phyloP scores from a whole-genome alignment of 192 early-diverging fungal species.

The Podila horticola region DNA sequence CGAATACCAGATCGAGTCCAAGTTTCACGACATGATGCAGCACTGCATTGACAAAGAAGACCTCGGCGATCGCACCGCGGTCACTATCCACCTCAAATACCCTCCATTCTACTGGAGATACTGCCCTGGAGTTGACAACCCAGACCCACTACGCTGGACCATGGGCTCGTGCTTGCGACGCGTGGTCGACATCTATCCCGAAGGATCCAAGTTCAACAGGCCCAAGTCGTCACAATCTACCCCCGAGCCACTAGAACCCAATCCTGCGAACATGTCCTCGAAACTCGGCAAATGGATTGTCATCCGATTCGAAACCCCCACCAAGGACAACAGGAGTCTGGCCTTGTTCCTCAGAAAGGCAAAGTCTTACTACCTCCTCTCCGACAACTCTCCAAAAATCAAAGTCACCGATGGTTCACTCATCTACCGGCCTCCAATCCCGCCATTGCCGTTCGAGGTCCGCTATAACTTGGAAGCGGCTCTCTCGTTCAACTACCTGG shows the following conservation, averaged over 20 bases:
- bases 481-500: slow-evolving; percentile 48
- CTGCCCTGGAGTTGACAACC: slow-evolving; percentile 16
- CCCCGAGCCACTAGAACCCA: slow-evolving; percentile 31
- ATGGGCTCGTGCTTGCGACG: slow-evolving; percentile 32
- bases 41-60: slow-evolving; percentile 27
- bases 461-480: slow-evolving; percentile 60
- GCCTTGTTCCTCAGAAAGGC: slow-evolving; percentile 26
- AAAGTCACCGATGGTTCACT: not conserved
- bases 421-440: slow-evolving; percentile 15
- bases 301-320: slow-evolving; percentile 28
- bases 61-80: not conserved
- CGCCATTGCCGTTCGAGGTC: slow-evolving; percentile 46
- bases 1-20: slow-evolving; percentile 39
- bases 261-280: slow-evolving; percentile 22
- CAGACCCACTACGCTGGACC: slow-evolving; percentile 18
- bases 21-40: slow-evolving; percentile 37
- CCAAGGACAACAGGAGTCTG: not conserved
- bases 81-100: slow-evolving; percentile 54
- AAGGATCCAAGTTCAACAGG: slow-evolving; percentile 4
- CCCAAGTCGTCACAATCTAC: not conserved
- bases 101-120: slow-evolving; percentile 54
- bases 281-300: slow-evolving; percentile 60
- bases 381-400: not conserved
- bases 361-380: slow-evolving; percentile 47
- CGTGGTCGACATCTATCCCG: slow-evolving; percentile 37